Conservation (phyloP, 139 green algal genomes). For the Coelastrella sp. region DNA sequence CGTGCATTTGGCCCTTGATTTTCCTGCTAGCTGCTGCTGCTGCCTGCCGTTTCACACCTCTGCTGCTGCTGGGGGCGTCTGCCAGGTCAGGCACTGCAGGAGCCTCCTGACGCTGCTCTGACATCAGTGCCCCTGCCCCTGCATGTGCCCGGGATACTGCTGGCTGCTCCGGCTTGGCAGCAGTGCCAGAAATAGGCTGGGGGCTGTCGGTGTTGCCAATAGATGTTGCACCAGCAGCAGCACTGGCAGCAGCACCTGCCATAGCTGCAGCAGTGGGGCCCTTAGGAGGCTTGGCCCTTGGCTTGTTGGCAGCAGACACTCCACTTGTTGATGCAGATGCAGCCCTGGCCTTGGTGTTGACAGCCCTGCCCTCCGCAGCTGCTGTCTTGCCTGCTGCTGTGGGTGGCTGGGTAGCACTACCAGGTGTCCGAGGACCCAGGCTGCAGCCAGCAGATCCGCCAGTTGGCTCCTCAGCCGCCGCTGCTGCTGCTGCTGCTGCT, state of each 20-base stretch:
- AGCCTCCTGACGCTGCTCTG: too few species aligned
- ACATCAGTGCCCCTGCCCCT: too few species aligned
- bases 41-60: conserved; percentile 2
- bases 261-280: background rate
- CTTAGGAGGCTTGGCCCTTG: background rate
- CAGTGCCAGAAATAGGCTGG: too few species aligned
- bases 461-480: background rate
- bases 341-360: background rate
- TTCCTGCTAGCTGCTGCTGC: background rate
- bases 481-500: background rate
- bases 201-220: too few species aligned
- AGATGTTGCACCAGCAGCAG: background rate
- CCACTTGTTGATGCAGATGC: background rate
- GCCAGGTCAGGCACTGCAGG: background rate
- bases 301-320: background rate
- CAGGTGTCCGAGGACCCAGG: too few species aligned
- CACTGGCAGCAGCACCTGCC: background rate
- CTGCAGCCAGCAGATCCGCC: background rate
- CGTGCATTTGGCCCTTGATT: conserved; percentile 12
- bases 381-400: background rate
- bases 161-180: too few species aligned
- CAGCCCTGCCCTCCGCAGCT: background rate
- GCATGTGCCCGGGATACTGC: too few species aligned
- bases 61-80: background rate
- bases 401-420: background rate